Evolutionary conservation across 768 basidiomycete genomes (phyloP).

Genomic region (Asterophora parasitica): DNA sequence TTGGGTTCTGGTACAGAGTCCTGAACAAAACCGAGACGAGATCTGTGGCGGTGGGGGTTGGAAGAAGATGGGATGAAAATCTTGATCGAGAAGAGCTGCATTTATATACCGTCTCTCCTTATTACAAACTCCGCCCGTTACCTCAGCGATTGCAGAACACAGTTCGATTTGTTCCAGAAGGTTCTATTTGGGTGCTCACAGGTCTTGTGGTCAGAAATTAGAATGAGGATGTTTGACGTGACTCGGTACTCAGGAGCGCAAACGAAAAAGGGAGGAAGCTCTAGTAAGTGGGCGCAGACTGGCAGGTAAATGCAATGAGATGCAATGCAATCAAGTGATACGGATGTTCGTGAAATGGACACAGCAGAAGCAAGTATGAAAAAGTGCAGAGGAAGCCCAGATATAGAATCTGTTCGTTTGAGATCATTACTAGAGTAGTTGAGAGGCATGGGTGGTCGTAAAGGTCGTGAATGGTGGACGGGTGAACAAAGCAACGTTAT

Average conservation of each 20-base stretch:
- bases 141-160: constrained; percentile 14
- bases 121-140: constrained; percentile 47
- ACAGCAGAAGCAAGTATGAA: not conserved
- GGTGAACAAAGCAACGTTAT: constrained; percentile 9
- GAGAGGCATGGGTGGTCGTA: constrained; percentile 15
- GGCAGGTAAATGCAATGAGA: constrained; percentile 1
- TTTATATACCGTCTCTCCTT: constrained; percentile 37
- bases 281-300: constrained; percentile 2
- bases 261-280: not conserved
- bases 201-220: constrained; percentile 12
- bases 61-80: constrained; percentile 34
- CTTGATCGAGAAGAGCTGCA: constrained; percentile 22
- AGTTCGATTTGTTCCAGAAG: constrained; percentile 7
- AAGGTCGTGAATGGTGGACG: constrained; percentile 21
- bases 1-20: constrained; percentile 51
- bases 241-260: not conserved
- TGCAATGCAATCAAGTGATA: not conserved
- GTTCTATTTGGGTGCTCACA: constrained; percentile 4
- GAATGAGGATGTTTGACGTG: too few species aligned
- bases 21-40: constrained; percentile 50
- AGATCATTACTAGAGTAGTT: constrained; percentile 17
- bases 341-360: constrained; percentile 1
- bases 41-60: constrained; percentile 46
- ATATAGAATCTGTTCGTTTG: constrained; percentile 6
- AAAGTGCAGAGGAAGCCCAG: constrained; percentile 2